Percentiles rank a stretch among this genome's conserved stretches.
Conservation (phyloP, 164 flowering plant genomes). For the Tinospora cordifolia region DNA sequence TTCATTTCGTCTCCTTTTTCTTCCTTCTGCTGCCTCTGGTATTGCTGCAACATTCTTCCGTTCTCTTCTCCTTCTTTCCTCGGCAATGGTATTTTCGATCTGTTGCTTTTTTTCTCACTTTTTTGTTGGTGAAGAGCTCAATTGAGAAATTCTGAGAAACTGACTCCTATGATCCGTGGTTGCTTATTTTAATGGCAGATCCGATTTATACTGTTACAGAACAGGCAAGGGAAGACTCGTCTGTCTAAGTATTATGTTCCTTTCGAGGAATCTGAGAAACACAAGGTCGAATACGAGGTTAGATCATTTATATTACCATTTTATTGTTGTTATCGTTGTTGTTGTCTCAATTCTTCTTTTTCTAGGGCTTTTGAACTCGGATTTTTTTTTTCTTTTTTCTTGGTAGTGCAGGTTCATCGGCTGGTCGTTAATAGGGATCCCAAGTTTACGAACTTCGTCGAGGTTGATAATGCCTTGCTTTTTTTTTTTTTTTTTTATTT, state of each 20-base stretch:
- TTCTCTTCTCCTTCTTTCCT: background rate
- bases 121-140: no score
- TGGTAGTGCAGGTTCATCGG: conserved; percentile 68
- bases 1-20: no score
- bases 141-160: background rate
- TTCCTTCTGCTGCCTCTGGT: no score
- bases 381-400: no score
- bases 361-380: background rate
- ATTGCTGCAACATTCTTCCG: no score
- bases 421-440: conserved; percentile 95
- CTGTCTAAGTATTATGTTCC: conserved; percentile 94
- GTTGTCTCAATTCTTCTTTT: no score
- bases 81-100: background rate
- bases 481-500: no score
- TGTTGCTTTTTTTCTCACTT: background rate
- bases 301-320: background rate
- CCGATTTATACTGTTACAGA: conserved; percentile 87
- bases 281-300: conserved; percentile 97
- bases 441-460: conserved; percentile 91
- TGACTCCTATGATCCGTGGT: background rate
- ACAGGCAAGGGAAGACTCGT: conserved; percentile 95
- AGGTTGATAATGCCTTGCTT: conserved; percentile 34
- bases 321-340: no score
- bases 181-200: conserved; percentile 36
- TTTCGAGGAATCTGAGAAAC: conserved; percentile 95